Percentiles rank a stretch among this genome's conserved stretches.
phyloP scores from a whole-genome alignment of 352 stramenopile genomes.

The Peronospora destructor region DNA sequence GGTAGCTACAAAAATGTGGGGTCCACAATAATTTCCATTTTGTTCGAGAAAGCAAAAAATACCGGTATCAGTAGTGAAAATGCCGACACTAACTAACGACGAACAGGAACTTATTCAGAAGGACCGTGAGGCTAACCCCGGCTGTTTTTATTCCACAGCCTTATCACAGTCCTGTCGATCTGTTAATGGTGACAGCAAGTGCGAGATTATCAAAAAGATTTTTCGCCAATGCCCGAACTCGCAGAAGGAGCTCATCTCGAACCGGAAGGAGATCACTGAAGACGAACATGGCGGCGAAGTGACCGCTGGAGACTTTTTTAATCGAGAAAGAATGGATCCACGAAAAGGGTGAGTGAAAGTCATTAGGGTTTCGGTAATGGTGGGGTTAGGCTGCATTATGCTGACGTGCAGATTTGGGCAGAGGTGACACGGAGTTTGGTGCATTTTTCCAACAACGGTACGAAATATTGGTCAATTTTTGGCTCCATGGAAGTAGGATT shows the following conservation, averaged over 20 bases:
- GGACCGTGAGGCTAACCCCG: slow-evolving; percentile 62
- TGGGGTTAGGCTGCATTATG: too few relatives aligned
- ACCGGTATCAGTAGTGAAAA: slow-evolving; percentile 13
- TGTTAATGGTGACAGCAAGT: slow-evolving; percentile 82
- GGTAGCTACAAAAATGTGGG: slow-evolving; percentile 7
- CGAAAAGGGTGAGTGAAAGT: slow-evolving; percentile 29
- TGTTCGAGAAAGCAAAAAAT: slow-evolving; percentile 18
- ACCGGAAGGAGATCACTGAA: slow-evolving; percentile 70
- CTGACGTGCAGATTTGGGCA: slow-evolving; percentile 1
- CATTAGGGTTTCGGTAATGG: too few relatives aligned
- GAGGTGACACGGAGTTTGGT: slow-evolving; percentile 31
- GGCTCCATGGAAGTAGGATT: background rate
- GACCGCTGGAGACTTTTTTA: slow-evolving; percentile 56
- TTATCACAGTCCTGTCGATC: slow-evolving; percentile 70
- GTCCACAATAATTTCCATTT: slow-evolving; percentile 9
- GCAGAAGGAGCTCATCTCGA: slow-evolving; percentile 67
- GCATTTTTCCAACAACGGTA: slow-evolving; percentile 55
- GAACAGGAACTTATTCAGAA: slow-evolving; percentile 69
- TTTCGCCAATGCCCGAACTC: slow-evolving; percentile 73
- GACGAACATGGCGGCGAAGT: slow-evolving; percentile 55
- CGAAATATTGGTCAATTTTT: slow-evolving; percentile 9
- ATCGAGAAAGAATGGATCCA: slow-evolving; percentile 59
- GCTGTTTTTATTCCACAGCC: slow-evolving; percentile 77
- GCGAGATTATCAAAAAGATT: slow-evolving; percentile 81
- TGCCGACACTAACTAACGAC: slow-evolving; percentile 61